Conservation (phyloP, 192 early-diverging fungal species). For the Bifiguratus adelaidae region DNA sequence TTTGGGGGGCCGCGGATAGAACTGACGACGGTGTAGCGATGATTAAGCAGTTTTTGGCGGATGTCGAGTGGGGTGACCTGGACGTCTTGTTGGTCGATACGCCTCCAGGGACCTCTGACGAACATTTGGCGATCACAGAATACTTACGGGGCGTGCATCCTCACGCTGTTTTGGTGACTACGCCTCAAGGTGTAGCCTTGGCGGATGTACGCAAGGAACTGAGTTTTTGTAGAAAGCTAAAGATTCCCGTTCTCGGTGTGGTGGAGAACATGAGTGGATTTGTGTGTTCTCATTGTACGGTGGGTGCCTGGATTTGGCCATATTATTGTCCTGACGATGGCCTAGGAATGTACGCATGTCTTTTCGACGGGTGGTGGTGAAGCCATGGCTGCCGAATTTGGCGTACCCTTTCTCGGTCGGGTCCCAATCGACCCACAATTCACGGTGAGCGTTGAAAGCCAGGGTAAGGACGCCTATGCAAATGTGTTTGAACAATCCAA, state of each 20-base stretch:
- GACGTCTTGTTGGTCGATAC: slow-evolving; percentile 95
- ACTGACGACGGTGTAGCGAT: no score
- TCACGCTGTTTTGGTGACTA: slow-evolving; percentile 87
- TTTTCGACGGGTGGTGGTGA: slow-evolving; percentile 93
- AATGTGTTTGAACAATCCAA: slow-evolving; percentile 35
- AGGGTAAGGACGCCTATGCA: slow-evolving; percentile 22
- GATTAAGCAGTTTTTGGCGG: slow-evolving; percentile 94
- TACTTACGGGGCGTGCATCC: slow-evolving; percentile 68
- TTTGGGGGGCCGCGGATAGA: no score
- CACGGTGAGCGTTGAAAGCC: slow-evolving; percentile 50
- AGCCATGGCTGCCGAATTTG: slow-evolving; percentile 78
- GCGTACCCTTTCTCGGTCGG: slow-evolving; percentile 77
- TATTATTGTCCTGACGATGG: not conserved
- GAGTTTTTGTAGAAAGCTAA: slow-evolving; percentile 89
- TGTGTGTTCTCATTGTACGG: slow-evolving; percentile 90
- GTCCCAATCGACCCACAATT: slow-evolving; percentile 87
- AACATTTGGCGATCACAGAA: slow-evolving; percentile 84
- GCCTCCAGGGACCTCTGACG: slow-evolving; percentile 95
- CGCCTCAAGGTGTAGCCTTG: slow-evolving; percentile 79
- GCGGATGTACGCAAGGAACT: slow-evolving; percentile 96
- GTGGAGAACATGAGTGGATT: slow-evolving; percentile 99
- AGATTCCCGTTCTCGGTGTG: slow-evolving; percentile 80
- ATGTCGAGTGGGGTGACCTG: slow-evolving; percentile 88
- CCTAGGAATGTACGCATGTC: slow-evolving; percentile 69
- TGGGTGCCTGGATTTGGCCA: no score